Percentiles rank a stretch among this genome's conserved stretches.
phyloP scores from a whole-genome alignment of 2,329 filamentous ascomycete species.

The Calonectria henricotiae region DNA sequence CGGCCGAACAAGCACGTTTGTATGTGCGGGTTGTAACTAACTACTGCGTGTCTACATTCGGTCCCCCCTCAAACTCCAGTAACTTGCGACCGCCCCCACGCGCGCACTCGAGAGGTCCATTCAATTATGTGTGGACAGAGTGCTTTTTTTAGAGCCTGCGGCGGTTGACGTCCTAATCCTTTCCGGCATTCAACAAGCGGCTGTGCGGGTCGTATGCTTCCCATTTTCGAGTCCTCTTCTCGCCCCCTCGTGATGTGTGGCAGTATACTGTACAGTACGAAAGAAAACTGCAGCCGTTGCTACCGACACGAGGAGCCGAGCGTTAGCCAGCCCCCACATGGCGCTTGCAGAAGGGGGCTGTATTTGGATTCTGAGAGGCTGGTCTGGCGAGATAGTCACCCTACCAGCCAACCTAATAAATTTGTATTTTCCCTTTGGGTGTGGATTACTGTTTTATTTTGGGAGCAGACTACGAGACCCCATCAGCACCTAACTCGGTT shows the following conservation, averaged over 20 bases:
- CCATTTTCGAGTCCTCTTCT: constrained; percentile 13
- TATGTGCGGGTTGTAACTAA: background rate
- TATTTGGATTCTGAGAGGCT: constrained; percentile 10
- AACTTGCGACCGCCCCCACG: constrained; percentile 8
- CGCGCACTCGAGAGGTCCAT: constrained; percentile 6
- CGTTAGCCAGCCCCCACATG: constrained; percentile 30
- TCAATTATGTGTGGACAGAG: background rate
- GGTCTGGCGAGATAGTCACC: background rate
- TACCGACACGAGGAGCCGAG: constrained; percentile 31
- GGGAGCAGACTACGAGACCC: constrained; percentile 4
- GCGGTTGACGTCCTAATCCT: background rate
- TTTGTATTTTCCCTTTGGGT: background rate
- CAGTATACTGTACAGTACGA: constrained; percentile 5
- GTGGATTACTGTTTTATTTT: constrained; percentile 17
- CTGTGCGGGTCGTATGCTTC: constrained; percentile 23
- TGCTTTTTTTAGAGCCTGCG: background rate
- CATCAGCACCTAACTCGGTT: constrained; percentile 5
- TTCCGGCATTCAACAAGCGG: background rate
- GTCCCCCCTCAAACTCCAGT: background rate
- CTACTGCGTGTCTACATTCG: constrained; percentile 6
- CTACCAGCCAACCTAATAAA: constrained; percentile 6
- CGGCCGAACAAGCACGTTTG: constrained; percentile 5
- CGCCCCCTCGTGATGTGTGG: background rate
- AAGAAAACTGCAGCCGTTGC: background rate
- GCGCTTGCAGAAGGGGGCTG: constrained; percentile 8